Base-by-base conservation (phyloP, 305 asterid species). In the Lippia alba region DNA sequence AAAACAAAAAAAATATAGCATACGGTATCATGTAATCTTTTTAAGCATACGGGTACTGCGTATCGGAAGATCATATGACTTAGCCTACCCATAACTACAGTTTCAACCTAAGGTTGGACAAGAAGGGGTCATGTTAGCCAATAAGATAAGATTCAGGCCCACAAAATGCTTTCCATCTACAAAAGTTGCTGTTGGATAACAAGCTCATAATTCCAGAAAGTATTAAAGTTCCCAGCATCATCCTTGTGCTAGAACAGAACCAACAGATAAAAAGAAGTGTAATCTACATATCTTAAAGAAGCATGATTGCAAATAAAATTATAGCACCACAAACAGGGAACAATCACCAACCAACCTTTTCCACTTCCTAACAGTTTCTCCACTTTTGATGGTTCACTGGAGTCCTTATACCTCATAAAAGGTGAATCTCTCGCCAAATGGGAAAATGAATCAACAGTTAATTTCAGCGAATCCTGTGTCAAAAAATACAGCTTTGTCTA, bases 311-410 rank as follows among this genome's bases (percentile, higher is more conserved):
- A 58, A 50, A 58, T 18, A 58, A 61, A 30, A 18, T n/a, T 66
- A 67, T 30, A 62, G 66, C 39, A 53, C 30, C 66, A 36, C 63
- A 41, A 75, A 74, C 55, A 15, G 18, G 48, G 72, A 50, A 72
- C 9, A 66, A 34, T 36, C 6, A 36, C 41, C 24, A 66, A 76
- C 83, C 59, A 66, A 94, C 99, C 96, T 81, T 84, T 89, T 74
- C 99, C 97, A 69, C 80, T 73, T 64, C 98, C 97, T 33, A 94
- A 80, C 73, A 90, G 81, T 76, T 71, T 80, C 66, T 90, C 91
- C 79, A 87, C 85, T 80, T 87, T 90, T 64, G 99, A 86, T 53
- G 76, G 89, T 78, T 79, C 90, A 19, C 70, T 79, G 48, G 74
- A 69, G 80, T 78, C 78, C 56, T 69, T 55, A 75, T 70, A 75